Evolutionary conservation across 1,284 basidiomycete species (phyloP).

Genomic region (Earliella scabrosa): DNA sequence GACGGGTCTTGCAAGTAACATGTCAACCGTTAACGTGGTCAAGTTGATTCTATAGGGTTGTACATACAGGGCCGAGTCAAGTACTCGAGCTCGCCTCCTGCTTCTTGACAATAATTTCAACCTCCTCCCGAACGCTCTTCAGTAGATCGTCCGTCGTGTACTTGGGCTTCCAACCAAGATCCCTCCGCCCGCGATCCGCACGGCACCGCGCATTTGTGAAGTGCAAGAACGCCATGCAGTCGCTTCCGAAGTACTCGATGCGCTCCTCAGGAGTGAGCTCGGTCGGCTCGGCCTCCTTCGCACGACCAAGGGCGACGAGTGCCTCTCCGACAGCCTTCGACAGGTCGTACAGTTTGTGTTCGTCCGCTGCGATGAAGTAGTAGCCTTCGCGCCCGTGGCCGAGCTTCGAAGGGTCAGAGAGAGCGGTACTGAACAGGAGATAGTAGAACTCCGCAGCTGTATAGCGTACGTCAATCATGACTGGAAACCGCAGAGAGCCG

Average conservation of each 20-base stretch:
- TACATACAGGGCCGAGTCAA: no score
- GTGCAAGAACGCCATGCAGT: constrained; percentile 34
- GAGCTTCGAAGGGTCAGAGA: constrained; percentile 15
- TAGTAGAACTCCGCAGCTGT: constrained; percentile 24
- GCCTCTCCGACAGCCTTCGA: constrained; percentile 39
- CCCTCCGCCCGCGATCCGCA: constrained; percentile 40
- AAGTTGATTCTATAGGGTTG: no score
- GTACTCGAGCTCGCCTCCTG: constrained; percentile 14
- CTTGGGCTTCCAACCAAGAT: constrained; percentile 44
- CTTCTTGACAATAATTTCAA: constrained; percentile 20
- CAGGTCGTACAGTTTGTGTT: constrained; percentile 39
- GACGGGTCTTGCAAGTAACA: no score
- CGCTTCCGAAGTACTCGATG: constrained; percentile 22
- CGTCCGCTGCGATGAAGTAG: constrained; percentile 49
- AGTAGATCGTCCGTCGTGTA: constrained; percentile 26
- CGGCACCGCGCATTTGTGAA: constrained; percentile 46
- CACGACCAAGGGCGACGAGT: constrained; percentile 31
- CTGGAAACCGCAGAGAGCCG: background rate
- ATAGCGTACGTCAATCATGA: background rate
- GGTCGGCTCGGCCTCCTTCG: constrained; percentile 26
- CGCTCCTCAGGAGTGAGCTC: constrained; percentile 35
- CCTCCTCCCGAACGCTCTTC: constrained; percentile 8
- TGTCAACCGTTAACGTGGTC: no score
- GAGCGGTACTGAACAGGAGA: constrained; percentile 17
- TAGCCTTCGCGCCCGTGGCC: constrained; percentile 46